Percentiles rank a stretch among this genome's conserved stretches.
phyloP scores from a whole-genome alignment of 2,329 filamentous ascomycete species.

The Neodidymelliopsis sp. region DNA sequence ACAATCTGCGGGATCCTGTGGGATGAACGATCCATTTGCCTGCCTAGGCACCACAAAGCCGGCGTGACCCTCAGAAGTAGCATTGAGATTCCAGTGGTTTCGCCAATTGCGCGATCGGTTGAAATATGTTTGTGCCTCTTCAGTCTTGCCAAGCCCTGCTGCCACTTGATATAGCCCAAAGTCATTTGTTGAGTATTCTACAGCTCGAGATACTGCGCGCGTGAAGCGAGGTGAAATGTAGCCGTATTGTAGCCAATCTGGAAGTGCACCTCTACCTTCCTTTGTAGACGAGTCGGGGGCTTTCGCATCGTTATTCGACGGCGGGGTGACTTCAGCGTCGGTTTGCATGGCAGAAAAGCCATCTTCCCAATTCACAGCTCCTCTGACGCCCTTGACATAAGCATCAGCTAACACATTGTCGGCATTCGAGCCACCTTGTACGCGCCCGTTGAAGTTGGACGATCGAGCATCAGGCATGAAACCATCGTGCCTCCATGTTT shows the following conservation, averaged over 20 bases:
- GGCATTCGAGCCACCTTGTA: constrained; percentile 73
- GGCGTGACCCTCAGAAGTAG: constrained; percentile 65
- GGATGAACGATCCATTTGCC: constrained; percentile 57
- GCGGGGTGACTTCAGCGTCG: constrained; percentile 69
- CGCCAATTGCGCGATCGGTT: constrained; percentile 72
- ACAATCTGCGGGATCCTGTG: constrained; percentile 61
- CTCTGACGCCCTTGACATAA: constrained; percentile 71
- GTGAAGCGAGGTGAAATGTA: constrained; percentile 70
- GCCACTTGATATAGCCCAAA: constrained; percentile 73
- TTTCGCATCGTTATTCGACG: constrained; percentile 64
- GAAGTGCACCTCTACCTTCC: constrained; percentile 72
- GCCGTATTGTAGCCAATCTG: constrained; percentile 70
- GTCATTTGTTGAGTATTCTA: constrained; percentile 75
- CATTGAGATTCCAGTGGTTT: constrained; percentile 72
- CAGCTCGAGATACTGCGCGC: constrained; percentile 68
- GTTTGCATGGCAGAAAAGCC: constrained; percentile 66
- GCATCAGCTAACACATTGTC: constrained; percentile 78
- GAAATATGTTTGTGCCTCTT: constrained; percentile 66
- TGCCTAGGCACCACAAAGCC: constrained; percentile 73
- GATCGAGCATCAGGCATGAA: constrained; percentile 72
- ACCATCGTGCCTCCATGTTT: constrained; percentile 71
- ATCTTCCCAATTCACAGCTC: constrained; percentile 67
- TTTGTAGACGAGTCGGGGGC: constrained; percentile 68
- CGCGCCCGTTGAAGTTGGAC: constrained; percentile 72
- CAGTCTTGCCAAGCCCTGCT: constrained; percentile 59